Evolutionary conservation across 2,329 filamentous ascomycete genomes (phyloP).

Genomic region (Exophiala sp.): DNA sequence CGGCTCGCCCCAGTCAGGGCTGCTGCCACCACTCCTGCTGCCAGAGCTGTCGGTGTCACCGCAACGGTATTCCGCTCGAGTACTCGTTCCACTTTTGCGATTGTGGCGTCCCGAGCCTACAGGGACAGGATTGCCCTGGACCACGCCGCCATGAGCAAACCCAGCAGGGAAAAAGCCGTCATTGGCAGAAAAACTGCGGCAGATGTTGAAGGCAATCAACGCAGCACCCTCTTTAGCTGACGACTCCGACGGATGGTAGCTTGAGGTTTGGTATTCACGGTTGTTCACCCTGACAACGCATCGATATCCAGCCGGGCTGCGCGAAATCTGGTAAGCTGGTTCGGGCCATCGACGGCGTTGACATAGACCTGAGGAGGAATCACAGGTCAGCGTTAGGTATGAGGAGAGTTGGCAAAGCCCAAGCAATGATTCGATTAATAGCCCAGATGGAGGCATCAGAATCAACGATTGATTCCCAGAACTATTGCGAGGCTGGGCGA

Average conservation of each 20-base stretch:
- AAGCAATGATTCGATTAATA: neutral
- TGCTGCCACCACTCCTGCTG: constrained; percentile 25
- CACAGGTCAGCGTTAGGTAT: constrained; percentile 15
- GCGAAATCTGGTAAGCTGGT: constrained; percentile 73
- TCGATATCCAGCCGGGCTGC: constrained; percentile 61
- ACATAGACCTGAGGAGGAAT: constrained; percentile 66
- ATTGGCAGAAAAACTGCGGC: constrained; percentile 94
- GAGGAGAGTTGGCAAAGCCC: constrained; percentile 3
- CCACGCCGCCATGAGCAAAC: constrained; percentile 49
- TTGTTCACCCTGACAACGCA: constrained; percentile 94
- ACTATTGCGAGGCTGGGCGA: constrained; percentile 15
- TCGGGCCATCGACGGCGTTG: constrained; percentile 90
- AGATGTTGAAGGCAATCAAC: constrained; percentile 95
- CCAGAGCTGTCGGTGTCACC: constrained; percentile 23
- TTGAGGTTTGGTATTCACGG: constrained; percentile 89
- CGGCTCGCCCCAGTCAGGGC: constrained; percentile 25
- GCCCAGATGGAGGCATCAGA: neutral
- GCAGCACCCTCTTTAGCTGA: constrained; percentile 88
- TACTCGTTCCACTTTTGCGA: constrained; percentile 45
- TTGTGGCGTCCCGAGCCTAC: constrained; percentile 54
- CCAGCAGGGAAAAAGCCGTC: constrained; percentile 72
- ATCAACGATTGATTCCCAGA: neutral
- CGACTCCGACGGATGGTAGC: constrained; percentile 71
- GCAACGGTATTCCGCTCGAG: constrained; percentile 43
- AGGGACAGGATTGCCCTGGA: constrained; percentile 58